Evolutionary conservation across 192 early-diverging fungal species (phyloP), one percentile per base, ranked within the genome.

Genomic region (Backusella luteola): DNA sequence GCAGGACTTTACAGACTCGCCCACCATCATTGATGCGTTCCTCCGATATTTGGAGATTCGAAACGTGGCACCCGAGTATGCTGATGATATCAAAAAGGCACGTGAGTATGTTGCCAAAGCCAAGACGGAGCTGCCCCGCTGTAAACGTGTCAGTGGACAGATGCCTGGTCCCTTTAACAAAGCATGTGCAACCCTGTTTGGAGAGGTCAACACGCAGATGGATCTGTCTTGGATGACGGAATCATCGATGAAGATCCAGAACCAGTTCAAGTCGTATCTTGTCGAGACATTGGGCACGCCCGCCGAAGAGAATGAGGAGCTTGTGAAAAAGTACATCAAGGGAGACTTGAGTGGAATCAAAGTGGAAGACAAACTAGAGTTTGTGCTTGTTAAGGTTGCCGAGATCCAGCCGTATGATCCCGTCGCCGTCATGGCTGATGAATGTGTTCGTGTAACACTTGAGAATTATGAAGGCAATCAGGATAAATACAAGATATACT

Each of bases 11-110:
- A 63, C 52, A 1, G 83, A 85, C 26, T 77, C 84, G 0, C 84
- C 90, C 1, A 36, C 71, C 0, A 77, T 88, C 1, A 79, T 89
- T 3, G 81, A 81, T 4, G 82, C 86, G 0, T 81, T 89, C 34
- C 67, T 91, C 44, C 82, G 84, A 26, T 89, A 89, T 56, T 71
- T 89, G 19, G 59, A 81, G 15, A 76, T 84, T 6, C 79, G 85
- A 15, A 82, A 85, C 19, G 87, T 87, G 3, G 78, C 83, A 12
- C 87, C 88, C 9, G 88, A 91, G 36, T 84, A 89, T 44, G 63
- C 67, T 6, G 80, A 84, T 0, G 90, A 91, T 77, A 74, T 91
- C 59, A 23, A 66, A 9, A 26, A 23, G 4, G 90, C 90, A 2
- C 34, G 89, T 17, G 80, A 76, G 1, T 75, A 86, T 8, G 73